Evolutionary conservation across 371 early-diverging fungal genomes (phyloP).

Genomic region (Nematocida major): DNA sequence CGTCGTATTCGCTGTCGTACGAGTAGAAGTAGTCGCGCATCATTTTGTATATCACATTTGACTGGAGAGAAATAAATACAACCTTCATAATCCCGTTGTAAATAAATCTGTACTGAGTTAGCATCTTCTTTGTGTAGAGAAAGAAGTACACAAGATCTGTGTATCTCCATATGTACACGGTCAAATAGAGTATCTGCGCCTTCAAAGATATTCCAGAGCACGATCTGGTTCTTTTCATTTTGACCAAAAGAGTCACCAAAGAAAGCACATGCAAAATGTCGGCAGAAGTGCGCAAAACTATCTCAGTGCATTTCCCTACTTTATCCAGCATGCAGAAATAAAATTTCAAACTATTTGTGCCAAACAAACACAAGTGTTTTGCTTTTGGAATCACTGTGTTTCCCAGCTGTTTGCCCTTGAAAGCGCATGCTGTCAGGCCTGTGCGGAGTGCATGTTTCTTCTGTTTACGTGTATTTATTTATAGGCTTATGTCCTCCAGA

Average conservation of each 20-base stretch:
- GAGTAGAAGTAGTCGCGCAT: conserved; percentile 74
- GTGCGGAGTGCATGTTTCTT: not conserved
- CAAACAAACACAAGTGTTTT: not conserved
- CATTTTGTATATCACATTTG: conserved; percentile 84
- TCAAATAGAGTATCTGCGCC: conserved; percentile 81
- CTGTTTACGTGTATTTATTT: conserved; percentile 24
- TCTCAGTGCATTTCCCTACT: not conserved
- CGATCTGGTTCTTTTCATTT: conserved; percentile 59
- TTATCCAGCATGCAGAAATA: not conserved
- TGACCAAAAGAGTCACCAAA: conserved; percentile 57
- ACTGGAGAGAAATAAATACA: conserved; percentile 76
- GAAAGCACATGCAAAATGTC: conserved; percentile 53
- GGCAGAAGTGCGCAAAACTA: conserved; percentile 16
- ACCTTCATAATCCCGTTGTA: conserved; percentile 91
- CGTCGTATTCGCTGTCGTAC: conserved; percentile 80
- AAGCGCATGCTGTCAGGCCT: not conserved
- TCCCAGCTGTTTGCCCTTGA: not conserved
- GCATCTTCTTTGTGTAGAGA: conserved; percentile 65
- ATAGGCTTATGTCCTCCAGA: conserved; percentile 54
- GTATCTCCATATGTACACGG: conserved; percentile 88
- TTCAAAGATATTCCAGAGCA: conserved; percentile 85
- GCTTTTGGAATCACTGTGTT: not conserved
- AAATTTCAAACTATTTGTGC: not conserved
- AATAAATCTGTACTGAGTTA: conserved; percentile 54
- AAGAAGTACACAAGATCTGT: conserved; percentile 73